phyloP scores from a whole-genome alignment of 2,329 filamentous ascomycete genomes.

The Colletotrichum ledebouriae region DNA sequence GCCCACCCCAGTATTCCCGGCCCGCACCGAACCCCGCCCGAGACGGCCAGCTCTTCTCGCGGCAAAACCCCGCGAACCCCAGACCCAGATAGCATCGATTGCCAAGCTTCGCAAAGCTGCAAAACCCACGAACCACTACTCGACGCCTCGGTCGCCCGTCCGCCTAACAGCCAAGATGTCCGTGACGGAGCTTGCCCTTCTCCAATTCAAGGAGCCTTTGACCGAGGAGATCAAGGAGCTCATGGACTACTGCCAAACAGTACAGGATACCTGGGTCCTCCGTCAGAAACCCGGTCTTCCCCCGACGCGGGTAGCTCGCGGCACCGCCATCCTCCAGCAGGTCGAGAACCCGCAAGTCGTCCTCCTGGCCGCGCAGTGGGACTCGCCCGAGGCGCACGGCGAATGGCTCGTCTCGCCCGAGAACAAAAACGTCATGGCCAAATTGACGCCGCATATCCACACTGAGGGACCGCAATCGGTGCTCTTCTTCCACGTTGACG shows the following conservation, averaged over 20 bases:
- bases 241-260: constrained; percentile 49
- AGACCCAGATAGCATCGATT: constrained; percentile 13
- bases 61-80: constrained; percentile 25
- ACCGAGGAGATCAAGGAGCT: constrained; percentile 50
- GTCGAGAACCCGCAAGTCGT: constrained; percentile 53
- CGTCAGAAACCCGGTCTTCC: constrained; percentile 52
- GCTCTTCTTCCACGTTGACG: constrained; percentile 58
- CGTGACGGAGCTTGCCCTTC: constrained; percentile 57
- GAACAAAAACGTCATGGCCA: constrained; percentile 54
- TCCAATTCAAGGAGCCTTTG: constrained; percentile 50
- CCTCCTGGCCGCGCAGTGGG: constrained; percentile 62
- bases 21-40: constrained; percentile 37
- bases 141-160: too few relatives aligned
- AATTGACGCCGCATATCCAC: constrained; percentile 52
- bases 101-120: background rate
- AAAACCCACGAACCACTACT: background rate
- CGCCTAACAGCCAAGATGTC: constrained; percentile 47
- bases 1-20: constrained; percentile 26
- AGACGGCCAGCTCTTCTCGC: constrained; percentile 21
- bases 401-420: constrained; percentile 59
- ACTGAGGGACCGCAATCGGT: constrained; percentile 49
- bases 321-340: constrained; percentile 52
- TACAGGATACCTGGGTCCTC: constrained; percentile 58
- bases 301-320: constrained; percentile 52
- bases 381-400: constrained; percentile 55